Base-by-base conservation (phyloP, 352 stramenopile genomes). In the Globisporangium alternatum region DNA sequence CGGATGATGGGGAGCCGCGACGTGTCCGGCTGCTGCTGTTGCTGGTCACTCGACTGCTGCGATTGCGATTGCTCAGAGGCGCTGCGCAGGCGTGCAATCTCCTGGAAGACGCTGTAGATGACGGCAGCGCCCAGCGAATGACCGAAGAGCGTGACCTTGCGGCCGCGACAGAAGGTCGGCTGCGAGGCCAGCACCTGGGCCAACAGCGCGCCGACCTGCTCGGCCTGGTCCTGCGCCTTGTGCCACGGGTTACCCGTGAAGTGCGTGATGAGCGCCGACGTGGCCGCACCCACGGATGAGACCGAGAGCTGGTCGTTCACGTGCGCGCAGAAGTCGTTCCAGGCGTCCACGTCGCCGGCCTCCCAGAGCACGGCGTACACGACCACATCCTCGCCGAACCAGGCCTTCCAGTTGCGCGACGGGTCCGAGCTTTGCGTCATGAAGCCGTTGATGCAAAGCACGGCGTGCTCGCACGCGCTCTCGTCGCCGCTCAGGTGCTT, bases 391-490 rank as follows among this genome's bases (percentile, higher is more conserved):
- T 61, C 62, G 19, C 68, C 49, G 37, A 65, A 77, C 83, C 83
- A 92, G 7, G 63, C 67, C 9, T 65, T 64, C 86, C 86, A 95
- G 60, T 93, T 93, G 48, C 52, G 65, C 21, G 61, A 74, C 39
- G 84, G 83, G 57, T 92, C 84, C 22, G 79, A 72, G 54, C 80
- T 77, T 37, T 93, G 83, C 30, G 86, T 93, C 86, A 95, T 95
- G 65, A 95, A 95, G 19, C 86, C 86, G 57, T 93, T 95, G 67
- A 95, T 80, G 58, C 84, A 92, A 47, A 95, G 72, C 62, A 93
- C 56, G 21, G 93, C 74, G 62, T 90, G 83, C 28, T 77, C 75
- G 47, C 75, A 78, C 15, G 61, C 74, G 31, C 71, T 63, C 56
- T 84, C 74, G 57, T 93, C 77, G n/a, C 86, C 86, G 49, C 78